phyloP scores from a whole-genome alignment of 306 rosid species.

The Cercis canadensis region DNA sequence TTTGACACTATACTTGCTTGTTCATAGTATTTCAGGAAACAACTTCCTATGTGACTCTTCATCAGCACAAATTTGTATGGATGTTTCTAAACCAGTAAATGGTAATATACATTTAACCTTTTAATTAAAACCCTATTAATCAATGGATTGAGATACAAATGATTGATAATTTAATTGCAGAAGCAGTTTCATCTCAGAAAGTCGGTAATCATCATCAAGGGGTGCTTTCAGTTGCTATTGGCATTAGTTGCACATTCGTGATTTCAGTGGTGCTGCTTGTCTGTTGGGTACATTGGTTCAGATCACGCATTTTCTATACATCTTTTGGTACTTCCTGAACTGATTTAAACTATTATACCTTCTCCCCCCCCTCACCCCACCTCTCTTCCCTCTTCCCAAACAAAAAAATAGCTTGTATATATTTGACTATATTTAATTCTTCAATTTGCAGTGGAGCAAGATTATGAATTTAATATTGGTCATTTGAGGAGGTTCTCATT shows the following conservation, averaged over 20 bases:
- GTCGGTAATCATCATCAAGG: slow-evolving; percentile 51
- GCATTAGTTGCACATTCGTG: slow-evolving; percentile 75
- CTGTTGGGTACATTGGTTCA: slow-evolving; percentile 79
- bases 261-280: slow-evolving; percentile 70
- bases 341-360: neutral
- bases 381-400: neutral
- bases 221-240: slow-evolving; percentile 74
- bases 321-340: slow-evolving; percentile 80
- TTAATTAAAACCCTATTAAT: slow-evolving; percentile 19
- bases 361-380: too few relatives aligned
- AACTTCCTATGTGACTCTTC: slow-evolving; percentile 71
- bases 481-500: slow-evolving; percentile 86
- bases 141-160: slow-evolving; percentile 18
- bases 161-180: slow-evolving; percentile 49
- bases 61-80: slow-evolving; percentile 56
- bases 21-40: slow-evolving; percentile 81
- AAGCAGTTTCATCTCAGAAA: slow-evolving; percentile 57
- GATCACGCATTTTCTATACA: slow-evolving; percentile 69
- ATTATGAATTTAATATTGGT: slow-evolving; percentile 81
- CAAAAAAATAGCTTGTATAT: neutral
- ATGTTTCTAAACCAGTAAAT: slow-evolving; percentile 61
- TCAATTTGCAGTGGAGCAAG: slow-evolving; percentile 85
- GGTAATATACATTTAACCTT: slow-evolving; percentile 54
- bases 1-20: slow-evolving; percentile 42
- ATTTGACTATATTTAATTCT: slow-evolving; percentile 30